These are phyloP conservation scores for Fusarium sambucinum DNA, from an alignment of 2,329 filamentous ascomycete genomes.

Conservation along the genomic window DNA sequence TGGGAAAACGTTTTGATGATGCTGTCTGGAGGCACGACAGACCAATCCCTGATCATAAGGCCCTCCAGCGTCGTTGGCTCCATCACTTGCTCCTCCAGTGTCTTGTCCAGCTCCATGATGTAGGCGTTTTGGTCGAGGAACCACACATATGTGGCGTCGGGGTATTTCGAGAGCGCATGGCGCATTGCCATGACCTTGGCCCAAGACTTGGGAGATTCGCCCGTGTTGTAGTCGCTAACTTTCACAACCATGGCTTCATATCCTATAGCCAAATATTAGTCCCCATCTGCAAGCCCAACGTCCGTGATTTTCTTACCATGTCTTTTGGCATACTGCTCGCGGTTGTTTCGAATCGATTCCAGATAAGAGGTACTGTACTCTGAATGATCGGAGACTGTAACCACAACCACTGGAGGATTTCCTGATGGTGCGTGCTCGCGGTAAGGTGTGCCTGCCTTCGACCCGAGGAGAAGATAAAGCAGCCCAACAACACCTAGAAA, in stretches of 20 bases:
- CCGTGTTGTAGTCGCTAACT: constrained; percentile 79
- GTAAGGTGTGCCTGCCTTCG: constrained; percentile 48
- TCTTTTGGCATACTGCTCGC: constrained; percentile 83
- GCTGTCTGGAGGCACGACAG: constrained; percentile 93
- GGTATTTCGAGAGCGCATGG: constrained; percentile 85
- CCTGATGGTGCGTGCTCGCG: constrained; percentile 61
- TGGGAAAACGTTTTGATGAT: constrained; percentile 95
- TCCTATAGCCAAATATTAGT: constrained; percentile 64
- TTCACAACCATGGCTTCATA: constrained; percentile 88
- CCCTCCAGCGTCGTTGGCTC: constrained; percentile 74
- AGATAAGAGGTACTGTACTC: constrained; percentile 75
- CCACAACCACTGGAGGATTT: constrained; percentile 76
- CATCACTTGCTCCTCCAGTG: constrained; percentile 79
- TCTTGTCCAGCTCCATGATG: constrained; percentile 84
- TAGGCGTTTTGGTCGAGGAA: constrained; percentile 86
- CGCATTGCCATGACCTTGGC: constrained; percentile 85
- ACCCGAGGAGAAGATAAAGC: constrained; percentile 69
- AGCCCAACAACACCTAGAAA: constrained; percentile 67
- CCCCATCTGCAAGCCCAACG: neutral
- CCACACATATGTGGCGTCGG: constrained; percentile 85
- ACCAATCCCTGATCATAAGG: constrained; percentile 85
- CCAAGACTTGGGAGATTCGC: constrained; percentile 73
- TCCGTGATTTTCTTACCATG: constrained; percentile 73
- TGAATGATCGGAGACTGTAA: constrained; percentile 83
- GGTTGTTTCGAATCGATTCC: constrained; percentile 81